phyloP scores from a whole-genome alignment of 2,329 filamentous ascomycete genomes.

The Trichoderma endophyticum region DNA sequence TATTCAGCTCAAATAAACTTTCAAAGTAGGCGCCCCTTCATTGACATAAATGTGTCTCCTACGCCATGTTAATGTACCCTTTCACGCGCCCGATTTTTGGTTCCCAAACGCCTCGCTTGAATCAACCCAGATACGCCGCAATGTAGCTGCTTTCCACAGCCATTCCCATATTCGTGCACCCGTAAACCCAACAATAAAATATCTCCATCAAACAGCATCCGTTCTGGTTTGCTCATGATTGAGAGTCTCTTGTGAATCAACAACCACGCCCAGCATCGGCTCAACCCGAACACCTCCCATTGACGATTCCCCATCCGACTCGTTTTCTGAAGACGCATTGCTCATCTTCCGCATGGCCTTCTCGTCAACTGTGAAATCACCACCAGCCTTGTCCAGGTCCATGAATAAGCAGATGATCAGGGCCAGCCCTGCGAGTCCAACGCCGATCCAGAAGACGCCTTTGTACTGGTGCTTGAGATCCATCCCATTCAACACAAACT shows the following conservation, averaged over 20 bases:
- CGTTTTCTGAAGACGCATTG: conserved; percentile 4
- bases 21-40: not conserved
- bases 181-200: not conserved
- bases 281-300: not conserved
- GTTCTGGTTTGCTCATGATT: not conserved
- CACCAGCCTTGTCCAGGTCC: conserved; percentile 26
- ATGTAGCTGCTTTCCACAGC: not conserved
- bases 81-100: not conserved
- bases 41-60: not conserved
- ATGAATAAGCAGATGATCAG: conserved; percentile 39
- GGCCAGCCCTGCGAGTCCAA: conserved; percentile 48
- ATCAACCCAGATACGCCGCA: not conserved
- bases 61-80: not conserved
- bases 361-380: conserved; percentile 23
- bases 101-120: conserved; percentile 12
- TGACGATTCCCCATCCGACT: not conserved
- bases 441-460: conserved; percentile 58
- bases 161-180: not conserved
- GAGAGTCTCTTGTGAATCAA: not conserved
- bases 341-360: conserved; percentile 18
- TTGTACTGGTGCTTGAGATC: conserved; percentile 53
- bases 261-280: conserved; percentile 10
- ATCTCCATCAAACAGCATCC: not conserved
- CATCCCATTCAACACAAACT: conserved; percentile 38
- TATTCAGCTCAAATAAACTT: not conserved